phyloP scores from a whole-genome alignment of 768 basidiomycete genomes.

The Termitomyces sp. region DNA sequence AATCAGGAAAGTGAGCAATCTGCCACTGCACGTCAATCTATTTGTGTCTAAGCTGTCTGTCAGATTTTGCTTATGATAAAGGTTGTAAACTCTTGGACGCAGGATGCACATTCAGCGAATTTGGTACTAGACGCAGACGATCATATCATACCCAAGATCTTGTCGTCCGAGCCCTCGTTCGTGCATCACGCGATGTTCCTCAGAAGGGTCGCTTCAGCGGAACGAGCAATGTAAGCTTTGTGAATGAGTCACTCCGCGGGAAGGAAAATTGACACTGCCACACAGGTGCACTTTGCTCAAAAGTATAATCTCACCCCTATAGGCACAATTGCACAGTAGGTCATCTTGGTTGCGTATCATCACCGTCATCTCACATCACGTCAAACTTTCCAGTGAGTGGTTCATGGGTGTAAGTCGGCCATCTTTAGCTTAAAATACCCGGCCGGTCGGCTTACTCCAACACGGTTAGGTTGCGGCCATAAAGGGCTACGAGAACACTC shows the following conservation, averaged over 20 bases:
- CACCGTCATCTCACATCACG: background rate
- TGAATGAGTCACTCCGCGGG: background rate
- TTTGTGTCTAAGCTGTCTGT: background rate
- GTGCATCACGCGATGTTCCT: conserved; percentile 50
- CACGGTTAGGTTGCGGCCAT: conserved; percentile 68
- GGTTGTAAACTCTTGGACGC: conserved; percentile 54
- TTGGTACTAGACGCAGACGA: conserved; percentile 79
- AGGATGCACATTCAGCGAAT: conserved; percentile 75
- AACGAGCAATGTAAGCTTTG: conserved; percentile 76
- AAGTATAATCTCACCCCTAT: conserved; percentile 61
- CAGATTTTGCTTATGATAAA: conserved; percentile 73
- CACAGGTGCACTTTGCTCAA: conserved; percentile 80
- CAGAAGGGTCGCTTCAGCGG: conserved; percentile 59
- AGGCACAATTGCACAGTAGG: conserved; percentile 86
- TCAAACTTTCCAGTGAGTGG: conserved; percentile 59
- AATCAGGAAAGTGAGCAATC: conserved; percentile 60
- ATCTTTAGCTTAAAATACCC: background rate
- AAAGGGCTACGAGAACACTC: conserved; percentile 75
- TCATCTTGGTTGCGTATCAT: background rate
- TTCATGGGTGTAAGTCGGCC: conserved; percentile 69
- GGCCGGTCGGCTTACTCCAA: background rate
- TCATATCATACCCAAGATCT: conserved; percentile 72
- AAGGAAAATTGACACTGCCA: background rate
- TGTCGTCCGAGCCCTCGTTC: conserved; percentile 62
- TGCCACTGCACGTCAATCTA: background rate